Evolutionary conservation across 2,329 filamentous ascomycete species (phyloP).

Genomic region (Stagonosporopsis tanaceti): DNA sequence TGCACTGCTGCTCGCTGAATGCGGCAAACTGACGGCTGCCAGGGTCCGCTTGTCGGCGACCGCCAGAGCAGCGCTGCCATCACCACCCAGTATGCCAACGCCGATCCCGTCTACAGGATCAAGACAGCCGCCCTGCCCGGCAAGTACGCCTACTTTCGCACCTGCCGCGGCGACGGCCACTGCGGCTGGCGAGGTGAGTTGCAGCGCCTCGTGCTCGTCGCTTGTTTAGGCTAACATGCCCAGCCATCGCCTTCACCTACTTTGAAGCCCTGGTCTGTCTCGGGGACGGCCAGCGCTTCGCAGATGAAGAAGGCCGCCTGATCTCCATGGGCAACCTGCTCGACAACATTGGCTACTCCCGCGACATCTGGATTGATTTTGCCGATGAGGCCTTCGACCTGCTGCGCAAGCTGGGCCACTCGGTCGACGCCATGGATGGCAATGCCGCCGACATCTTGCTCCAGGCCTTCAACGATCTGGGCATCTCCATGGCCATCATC

Average conservation of each 20-base stretch:
- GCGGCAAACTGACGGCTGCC: constrained; percentile 33
- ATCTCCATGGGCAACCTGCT: constrained; percentile 75
- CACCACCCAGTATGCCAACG: constrained; percentile 85
- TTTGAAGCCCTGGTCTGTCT: constrained; percentile 82
- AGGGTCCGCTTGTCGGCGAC: constrained; percentile 86
- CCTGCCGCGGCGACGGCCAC: constrained; percentile 90
- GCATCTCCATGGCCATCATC: constrained; percentile 76
- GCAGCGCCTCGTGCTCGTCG: constrained; percentile 6
- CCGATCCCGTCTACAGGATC: constrained; percentile 81
- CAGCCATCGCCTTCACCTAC: constrained; percentile 92
- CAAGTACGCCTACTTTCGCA: constrained; percentile 87
- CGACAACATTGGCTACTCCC: constrained; percentile 71
- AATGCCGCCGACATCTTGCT: constrained; percentile 62
- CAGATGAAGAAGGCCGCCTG: constrained; percentile 76
- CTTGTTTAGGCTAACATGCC: constrained; percentile 37
- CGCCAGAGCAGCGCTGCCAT: constrained; percentile 80
- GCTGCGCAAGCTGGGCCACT: constrained; percentile 68
- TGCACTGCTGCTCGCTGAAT: constrained; percentile 23
- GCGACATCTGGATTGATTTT: constrained; percentile 82
- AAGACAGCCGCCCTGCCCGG: constrained; percentile 86
- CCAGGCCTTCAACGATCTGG: constrained; percentile 76
- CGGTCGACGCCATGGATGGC: constrained; percentile 64
- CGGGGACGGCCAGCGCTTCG: constrained; percentile 70
- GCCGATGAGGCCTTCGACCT: constrained; percentile 76
- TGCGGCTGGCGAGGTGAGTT: constrained; percentile 95